Percentiles rank a stretch among this genome's conserved stretches.
phyloP scores from a whole-genome alignment of 345 rosid species.

The Gossypium thurberi region DNA sequence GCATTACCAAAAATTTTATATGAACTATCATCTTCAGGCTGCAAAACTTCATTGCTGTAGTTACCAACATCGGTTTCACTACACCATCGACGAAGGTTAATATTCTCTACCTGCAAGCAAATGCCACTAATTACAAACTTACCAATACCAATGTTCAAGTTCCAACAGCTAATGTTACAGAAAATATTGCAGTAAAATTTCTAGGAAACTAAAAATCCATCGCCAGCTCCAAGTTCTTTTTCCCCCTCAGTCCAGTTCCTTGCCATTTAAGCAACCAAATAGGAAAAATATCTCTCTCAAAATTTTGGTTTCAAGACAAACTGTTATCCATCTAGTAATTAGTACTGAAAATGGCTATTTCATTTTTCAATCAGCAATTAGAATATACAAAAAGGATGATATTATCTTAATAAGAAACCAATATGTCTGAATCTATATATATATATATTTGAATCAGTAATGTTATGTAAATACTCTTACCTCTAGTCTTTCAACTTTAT shows the following conservation, averaged over 20 bases:
- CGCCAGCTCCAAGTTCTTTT: background rate
- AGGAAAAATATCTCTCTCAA: background rate
- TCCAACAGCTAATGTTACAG: constrained; percentile 4
- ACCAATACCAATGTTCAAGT: background rate
- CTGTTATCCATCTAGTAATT: background rate
- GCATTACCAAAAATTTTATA: constrained; percentile 27
- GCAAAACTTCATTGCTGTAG: constrained; percentile 27
- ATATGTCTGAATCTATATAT: background rate
- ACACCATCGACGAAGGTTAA: constrained; percentile 39
- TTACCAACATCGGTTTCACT: constrained; percentile 26
- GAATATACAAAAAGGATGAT: background rate
- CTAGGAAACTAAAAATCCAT: background rate
- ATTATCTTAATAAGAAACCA: background rate
- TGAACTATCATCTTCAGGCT: constrained; percentile 22
- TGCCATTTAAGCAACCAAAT: background rate
- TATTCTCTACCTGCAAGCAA: constrained; percentile 62
- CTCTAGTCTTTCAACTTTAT: constrained; percentile 51
- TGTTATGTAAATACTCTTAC: constrained; percentile 23
- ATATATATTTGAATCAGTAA: background rate
- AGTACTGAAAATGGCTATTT: background rate
- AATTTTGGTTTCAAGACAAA: background rate
- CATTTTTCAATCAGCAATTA: background rate
- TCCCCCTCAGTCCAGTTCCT: background rate
- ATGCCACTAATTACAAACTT: background rate
- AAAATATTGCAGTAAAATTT: background rate